A percentile compares a stretch with the other conserved stretches of the same genome.
Conservation (phyloP, 2,329 filamentous ascomycete genomes). For the Hypoxylon sp. region DNA sequence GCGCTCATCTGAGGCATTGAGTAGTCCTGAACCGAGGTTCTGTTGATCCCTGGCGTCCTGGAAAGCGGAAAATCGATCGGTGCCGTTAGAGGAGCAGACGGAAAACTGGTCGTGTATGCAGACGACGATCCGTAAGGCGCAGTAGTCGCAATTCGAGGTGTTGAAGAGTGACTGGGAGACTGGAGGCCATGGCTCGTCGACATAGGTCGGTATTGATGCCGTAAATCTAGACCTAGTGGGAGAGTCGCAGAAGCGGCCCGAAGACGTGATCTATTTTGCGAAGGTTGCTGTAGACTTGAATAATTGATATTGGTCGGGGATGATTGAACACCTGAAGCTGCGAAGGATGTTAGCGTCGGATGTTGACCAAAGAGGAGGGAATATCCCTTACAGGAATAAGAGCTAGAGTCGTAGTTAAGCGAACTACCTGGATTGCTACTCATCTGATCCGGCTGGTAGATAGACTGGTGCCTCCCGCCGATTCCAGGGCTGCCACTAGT, state of each 20-base stretch:
- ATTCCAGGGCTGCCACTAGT: slow-evolving; percentile 63
- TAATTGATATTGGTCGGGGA: slow-evolving; percentile 66
- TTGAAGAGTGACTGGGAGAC: slow-evolving; percentile 51
- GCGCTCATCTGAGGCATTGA: slow-evolving; percentile 69
- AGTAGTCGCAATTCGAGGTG: slow-evolving; percentile 58
- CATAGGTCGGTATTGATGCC: slow-evolving; percentile 54
- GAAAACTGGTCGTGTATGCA: slow-evolving; percentile 65
- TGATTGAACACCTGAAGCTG: slow-evolving; percentile 64
- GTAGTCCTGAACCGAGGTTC: slow-evolving; percentile 61
- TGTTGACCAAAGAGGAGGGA: slow-evolving; percentile 2
- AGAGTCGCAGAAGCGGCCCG: slow-evolving; percentile 61
- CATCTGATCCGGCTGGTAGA: slow-evolving; percentile 67
- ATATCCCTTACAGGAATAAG: slow-evolving; percentile 65
- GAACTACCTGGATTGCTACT: slow-evolving; percentile 59
- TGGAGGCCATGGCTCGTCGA: slow-evolving; percentile 52
- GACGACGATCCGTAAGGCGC: slow-evolving; percentile 60
- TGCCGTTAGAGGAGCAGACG: slow-evolving; percentile 68
- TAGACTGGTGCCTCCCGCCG: slow-evolving; percentile 62
- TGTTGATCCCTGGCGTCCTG: slow-evolving; percentile 58
- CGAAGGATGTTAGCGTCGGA: slow-evolving; percentile 35
- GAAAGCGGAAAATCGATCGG: slow-evolving; percentile 68
- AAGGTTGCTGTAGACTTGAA: slow-evolving; percentile 62
- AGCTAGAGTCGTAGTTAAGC: slow-evolving; percentile 65
- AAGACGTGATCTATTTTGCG: slow-evolving; percentile 63
- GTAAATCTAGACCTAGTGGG: slow-evolving; percentile 53